Evolutionary conservation across 192 early-diverging fungal species (phyloP).

Genomic region (Entomortierella chlamydospora): DNA sequence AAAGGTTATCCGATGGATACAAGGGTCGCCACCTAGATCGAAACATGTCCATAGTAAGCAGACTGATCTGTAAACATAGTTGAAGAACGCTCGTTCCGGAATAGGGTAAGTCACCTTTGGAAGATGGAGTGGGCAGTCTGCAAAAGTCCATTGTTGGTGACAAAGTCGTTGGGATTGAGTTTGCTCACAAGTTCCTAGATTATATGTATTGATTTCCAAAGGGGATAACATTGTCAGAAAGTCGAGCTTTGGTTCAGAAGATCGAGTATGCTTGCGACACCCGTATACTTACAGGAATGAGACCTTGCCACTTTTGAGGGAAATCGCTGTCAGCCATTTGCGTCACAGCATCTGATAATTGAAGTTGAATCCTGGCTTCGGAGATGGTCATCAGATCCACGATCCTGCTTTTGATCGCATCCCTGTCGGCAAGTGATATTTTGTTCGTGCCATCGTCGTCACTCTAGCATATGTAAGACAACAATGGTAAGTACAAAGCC

Average conservation of each 20-base stretch:
- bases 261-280: not conserved
- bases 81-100: not conserved
- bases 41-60: not conserved
- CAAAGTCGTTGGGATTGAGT: conserved; percentile 81
- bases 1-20: conserved; percentile 83
- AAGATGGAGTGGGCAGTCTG: conserved; percentile 97
- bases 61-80: no score
- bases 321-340: conserved; percentile 95
- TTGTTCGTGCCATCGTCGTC: conserved; percentile 66
- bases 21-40: conserved; percentile 83
- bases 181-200: conserved; percentile 76
- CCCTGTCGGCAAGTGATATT: conserved; percentile 68
- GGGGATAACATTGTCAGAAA: not conserved
- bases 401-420: conserved; percentile 84
- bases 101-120: conserved; percentile 61
- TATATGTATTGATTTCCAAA: not conserved
- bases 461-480: conserved; percentile 32
- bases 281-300: conserved; percentile 70
- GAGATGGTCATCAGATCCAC: conserved; percentile 88
- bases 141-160: conserved; percentile 90
- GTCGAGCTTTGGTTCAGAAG: no score
- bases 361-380: conserved; percentile 83
- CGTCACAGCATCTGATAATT: conserved; percentile 93
- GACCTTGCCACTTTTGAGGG: conserved; percentile 86
- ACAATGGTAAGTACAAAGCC: not conserved